Conservation (phyloP, 1,139 yeast species). For the Debaryomycetaceae sp. region DNA sequence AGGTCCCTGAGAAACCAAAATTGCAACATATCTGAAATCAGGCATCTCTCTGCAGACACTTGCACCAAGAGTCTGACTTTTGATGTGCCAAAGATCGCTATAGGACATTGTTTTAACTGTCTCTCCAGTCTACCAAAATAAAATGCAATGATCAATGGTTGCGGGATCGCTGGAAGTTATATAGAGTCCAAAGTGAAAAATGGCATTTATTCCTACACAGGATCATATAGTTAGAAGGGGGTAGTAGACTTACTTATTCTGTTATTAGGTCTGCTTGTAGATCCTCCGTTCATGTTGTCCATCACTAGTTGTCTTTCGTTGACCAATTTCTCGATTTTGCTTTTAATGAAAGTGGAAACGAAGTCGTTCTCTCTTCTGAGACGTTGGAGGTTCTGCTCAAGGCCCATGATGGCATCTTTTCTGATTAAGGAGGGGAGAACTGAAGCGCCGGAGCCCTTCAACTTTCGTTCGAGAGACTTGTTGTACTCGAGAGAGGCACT, state of each 20-base stretch:
- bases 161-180: background rate
- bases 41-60: background rate
- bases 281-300: constrained; percentile 26
- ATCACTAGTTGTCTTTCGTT: constrained; percentile 36
- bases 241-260: constrained; percentile 40
- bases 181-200: background rate
- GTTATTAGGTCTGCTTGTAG: constrained; percentile 32
- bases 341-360: constrained; percentile 25
- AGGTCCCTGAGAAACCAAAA: background rate
- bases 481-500: constrained; percentile 25
- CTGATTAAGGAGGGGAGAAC: constrained; percentile 36
- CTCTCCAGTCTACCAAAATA: background rate
- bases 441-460: constrained; percentile 43
- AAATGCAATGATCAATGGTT: background rate
- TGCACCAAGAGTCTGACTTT: background rate
- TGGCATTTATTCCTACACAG: background rate
- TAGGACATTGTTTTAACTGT: background rate
- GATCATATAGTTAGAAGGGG: constrained; percentile 20
- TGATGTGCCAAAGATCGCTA: background rate
- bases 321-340: constrained; percentile 35
- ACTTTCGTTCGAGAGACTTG: constrained; percentile 26
- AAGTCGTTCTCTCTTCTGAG: constrained; percentile 34
- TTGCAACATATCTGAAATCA: background rate
- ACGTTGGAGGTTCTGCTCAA: constrained; percentile 23
- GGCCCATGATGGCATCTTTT: constrained; percentile 31